Conservation (phyloP, 164 flowering plant species). For the Litsea cubeba region DNA sequence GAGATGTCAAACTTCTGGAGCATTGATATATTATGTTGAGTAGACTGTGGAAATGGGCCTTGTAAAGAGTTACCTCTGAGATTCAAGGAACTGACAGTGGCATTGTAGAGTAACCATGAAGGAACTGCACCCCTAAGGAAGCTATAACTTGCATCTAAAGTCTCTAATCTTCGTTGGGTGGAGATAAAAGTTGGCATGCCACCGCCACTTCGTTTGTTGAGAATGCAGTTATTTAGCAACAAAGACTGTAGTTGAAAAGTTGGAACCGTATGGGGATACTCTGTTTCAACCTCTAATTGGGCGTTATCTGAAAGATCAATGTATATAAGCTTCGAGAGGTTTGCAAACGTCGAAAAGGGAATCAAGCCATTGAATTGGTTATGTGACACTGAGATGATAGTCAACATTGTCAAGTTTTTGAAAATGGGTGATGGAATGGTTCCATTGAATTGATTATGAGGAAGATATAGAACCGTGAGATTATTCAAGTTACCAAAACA, state of each 20-base stretch:
- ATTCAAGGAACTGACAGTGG: not conserved
- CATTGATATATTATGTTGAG: not conserved
- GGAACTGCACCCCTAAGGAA: not conserved
- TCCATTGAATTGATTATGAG: not conserved
- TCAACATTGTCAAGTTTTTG: not conserved
- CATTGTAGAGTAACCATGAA: not conserved
- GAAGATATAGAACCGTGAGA: not conserved
- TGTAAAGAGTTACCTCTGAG: not conserved
- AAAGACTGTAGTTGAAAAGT: not conserved
- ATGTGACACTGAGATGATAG: not conserved
- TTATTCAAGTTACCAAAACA: constrained; percentile 1
- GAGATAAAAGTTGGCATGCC: not conserved
- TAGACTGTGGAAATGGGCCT: not conserved
- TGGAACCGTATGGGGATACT: not conserved
- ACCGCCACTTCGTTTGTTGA: not conserved
- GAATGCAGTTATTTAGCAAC: not conserved
- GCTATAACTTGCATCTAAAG: not conserved
- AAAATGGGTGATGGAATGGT: not conserved
- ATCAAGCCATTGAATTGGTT: not conserved
- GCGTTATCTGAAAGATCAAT: not conserved
- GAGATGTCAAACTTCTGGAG: not conserved
- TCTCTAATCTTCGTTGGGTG: not conserved
- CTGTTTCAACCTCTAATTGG: constrained; percentile 1
- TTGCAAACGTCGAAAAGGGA: constrained; percentile 5
- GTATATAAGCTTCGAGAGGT: not conserved